A percentile compares a stretch with the other conserved stretches of the same genome.
These are phyloP conservation scores for Alloascoidea hylecoeti DNA, from an alignment of 805 yeast species.

Conservation along the genomic window DNA sequence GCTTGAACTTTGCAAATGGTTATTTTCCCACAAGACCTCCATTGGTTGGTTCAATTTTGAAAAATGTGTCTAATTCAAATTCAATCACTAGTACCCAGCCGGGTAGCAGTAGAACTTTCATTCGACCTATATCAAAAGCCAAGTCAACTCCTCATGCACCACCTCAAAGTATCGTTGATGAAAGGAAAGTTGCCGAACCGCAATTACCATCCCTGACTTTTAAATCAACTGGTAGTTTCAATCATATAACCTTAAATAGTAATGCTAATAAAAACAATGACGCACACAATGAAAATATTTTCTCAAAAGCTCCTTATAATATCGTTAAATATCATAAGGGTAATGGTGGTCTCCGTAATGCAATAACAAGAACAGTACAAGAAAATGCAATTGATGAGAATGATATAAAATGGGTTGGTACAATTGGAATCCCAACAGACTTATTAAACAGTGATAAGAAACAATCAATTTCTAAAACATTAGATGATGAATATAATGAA, in stretches of 20 bases:
- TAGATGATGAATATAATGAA: constrained; percentile 36
- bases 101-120: too few species aligned
- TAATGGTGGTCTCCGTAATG: constrained; percentile 81
- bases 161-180: too few species aligned
- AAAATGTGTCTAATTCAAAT: too few species aligned
- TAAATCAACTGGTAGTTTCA: too few species aligned
- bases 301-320: constrained; percentile 57
- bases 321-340: constrained; percentile 61
- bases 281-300: constrained; percentile 12
- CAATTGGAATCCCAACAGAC: constrained; percentile 85
- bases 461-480: constrained; percentile 31
- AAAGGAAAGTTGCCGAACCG: too few species aligned
- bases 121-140: too few species aligned
- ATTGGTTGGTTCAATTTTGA: background rate
- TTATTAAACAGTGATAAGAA: constrained; percentile 46
- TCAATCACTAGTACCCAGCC: too few species aligned
- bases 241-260: too few species aligned
- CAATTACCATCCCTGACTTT: too few species aligned
- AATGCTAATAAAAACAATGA: too few species aligned
- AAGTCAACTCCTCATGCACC: too few species aligned
- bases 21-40: background rate
- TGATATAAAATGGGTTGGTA: constrained; percentile 79
- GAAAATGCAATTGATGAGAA: constrained; percentile 11
- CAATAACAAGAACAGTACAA: constrained; percentile 44
- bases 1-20: too few species aligned